Percentiles rank a stretch among this genome's conserved stretches.
Conservation (phyloP, 225 moss, liverwort and hornwort species). For the Ulota crispa region DNA sequence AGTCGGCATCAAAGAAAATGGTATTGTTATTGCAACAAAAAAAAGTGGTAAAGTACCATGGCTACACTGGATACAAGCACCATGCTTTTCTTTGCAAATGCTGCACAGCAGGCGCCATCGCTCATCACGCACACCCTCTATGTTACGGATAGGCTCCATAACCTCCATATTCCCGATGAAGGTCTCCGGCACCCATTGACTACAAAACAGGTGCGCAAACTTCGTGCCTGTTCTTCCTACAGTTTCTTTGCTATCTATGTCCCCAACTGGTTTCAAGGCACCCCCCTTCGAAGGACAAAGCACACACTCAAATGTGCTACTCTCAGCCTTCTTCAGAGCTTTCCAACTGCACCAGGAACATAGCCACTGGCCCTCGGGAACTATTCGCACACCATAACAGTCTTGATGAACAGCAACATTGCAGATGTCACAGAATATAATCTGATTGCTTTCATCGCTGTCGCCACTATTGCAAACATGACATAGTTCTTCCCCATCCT, state of each 20-base stretch:
- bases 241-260: slow-evolving; percentile 65
- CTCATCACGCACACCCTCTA: slow-evolving; percentile 79
- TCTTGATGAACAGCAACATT: slow-evolving; percentile 74
- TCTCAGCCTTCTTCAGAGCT: slow-evolving; percentile 41
- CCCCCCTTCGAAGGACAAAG: slow-evolving; percentile 72
- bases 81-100: slow-evolving; percentile 81
- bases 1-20: slow-evolving; percentile 40
- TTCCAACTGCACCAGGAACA: slow-evolving; percentile 64
- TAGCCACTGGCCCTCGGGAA: slow-evolving; percentile 74
- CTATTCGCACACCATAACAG: slow-evolving; percentile 64
- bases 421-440: slow-evolving; percentile 66
- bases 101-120: slow-evolving; percentile 81
- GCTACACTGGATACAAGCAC: slow-evolving; percentile 84
- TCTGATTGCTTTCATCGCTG: slow-evolving; percentile 64
- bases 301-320: slow-evolving; percentile 53
- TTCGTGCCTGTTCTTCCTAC: slow-evolving; percentile 56
- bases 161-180: slow-evolving; percentile 73
- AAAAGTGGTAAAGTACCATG: slow-evolving; percentile 71
- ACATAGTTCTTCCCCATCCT: slow-evolving; percentile 68
- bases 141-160: slow-evolving; percentile 77
- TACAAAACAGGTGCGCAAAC: slow-evolving; percentile 76
- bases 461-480: slow-evolving; percentile 74
- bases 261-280: slow-evolving; percentile 67
- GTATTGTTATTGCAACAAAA: slow-evolving; percentile 58
- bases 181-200: slow-evolving; percentile 79